Conservation (phyloP, 805 yeast species). For the Clavispora carvajalis region DNA sequence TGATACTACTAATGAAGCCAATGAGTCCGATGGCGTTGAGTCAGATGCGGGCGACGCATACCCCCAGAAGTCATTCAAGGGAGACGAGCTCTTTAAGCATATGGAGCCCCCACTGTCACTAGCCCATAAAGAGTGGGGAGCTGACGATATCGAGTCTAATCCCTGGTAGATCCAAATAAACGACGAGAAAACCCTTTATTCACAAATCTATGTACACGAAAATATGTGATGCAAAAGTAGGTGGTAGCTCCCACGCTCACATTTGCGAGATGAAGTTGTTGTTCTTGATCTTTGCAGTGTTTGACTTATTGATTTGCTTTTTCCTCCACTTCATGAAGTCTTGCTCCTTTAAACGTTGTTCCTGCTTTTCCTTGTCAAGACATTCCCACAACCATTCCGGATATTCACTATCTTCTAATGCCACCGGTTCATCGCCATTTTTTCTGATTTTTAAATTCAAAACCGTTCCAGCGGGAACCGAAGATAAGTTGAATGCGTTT, state of each 20-base stretch:
- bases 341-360: conserved; percentile 49
- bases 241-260: conserved; percentile 6
- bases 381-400: conserved; percentile 94
- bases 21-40: conserved; percentile 13
- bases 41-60: conserved; percentile 1
- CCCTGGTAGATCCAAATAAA: conserved; percentile 48
- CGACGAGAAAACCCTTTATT: conserved; percentile 1
- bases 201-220: conserved; percentile 9
- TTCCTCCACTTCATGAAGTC: conserved; percentile 63
- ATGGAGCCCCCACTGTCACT: conserved; percentile 45
- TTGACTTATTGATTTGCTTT: conserved; percentile 61
- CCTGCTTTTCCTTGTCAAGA: conserved; percentile 61
- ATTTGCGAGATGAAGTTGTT: conserved; percentile 62
- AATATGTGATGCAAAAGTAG: neutral
- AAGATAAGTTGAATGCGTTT: conserved; percentile 24
- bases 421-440: conserved; percentile 81
- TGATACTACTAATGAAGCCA: conserved; percentile 13
- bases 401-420: conserved; percentile 80
- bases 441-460: conserved; percentile 70
- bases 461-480: conserved; percentile 67
- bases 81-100: conserved; percentile 46
- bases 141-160: conserved; percentile 51
- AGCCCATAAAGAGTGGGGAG: conserved; percentile 47
- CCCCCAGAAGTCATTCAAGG: conserved; percentile 24
- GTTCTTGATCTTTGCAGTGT: conserved; percentile 66